These are phyloP conservation scores for Pueraria montana DNA, from an alignment of 306 rosid genomes.

Conservation along the genomic window DNA sequence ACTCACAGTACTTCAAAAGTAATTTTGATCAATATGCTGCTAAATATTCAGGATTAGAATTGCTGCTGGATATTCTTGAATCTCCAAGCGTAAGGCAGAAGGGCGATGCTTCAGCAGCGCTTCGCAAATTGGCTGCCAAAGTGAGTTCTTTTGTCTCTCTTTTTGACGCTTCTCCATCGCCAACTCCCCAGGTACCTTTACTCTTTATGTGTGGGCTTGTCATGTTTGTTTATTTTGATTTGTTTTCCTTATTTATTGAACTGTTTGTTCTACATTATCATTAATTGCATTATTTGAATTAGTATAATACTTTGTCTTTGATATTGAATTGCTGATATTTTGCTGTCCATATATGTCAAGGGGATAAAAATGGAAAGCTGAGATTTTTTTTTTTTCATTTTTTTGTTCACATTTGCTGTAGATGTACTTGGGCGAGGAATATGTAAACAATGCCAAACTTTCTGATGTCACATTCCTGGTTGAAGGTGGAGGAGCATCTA, in stretches of 20 bases:
- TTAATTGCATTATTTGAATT: neutral
- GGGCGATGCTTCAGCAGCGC: constrained; percentile 81
- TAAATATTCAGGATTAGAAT: too few species aligned
- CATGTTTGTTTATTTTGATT: neutral
- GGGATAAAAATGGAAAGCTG: too few species aligned
- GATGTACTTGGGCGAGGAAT: too few species aligned
- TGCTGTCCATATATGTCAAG: neutral
- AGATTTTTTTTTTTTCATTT: too few species aligned
- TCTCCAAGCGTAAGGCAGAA: too few species aligned
- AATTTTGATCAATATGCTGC: constrained; percentile 35
- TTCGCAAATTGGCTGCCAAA: constrained; percentile 78
- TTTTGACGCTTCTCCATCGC: constrained; percentile 85
- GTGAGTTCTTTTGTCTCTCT: too few species aligned
- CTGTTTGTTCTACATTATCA: neutral
- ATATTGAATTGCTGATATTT: constrained; percentile 12
- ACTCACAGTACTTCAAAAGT: neutral
- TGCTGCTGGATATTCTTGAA: too few species aligned
- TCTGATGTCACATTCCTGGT: too few species aligned
- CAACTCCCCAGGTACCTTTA: constrained; percentile 74
- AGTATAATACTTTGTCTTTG: neutral
- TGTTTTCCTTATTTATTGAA: too few species aligned
- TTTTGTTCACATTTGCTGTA: too few species aligned
- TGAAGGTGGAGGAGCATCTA: constrained; percentile 19
- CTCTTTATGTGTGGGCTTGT: too few species aligned
- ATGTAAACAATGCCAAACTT: too few species aligned